A percentile compares a stretch with the other conserved stretches of the same genome.
Evolutionary conservation across 2,329 filamentous ascomycete genomes (phyloP).

Genomic region (Cladosporium cucumerinum): DNA sequence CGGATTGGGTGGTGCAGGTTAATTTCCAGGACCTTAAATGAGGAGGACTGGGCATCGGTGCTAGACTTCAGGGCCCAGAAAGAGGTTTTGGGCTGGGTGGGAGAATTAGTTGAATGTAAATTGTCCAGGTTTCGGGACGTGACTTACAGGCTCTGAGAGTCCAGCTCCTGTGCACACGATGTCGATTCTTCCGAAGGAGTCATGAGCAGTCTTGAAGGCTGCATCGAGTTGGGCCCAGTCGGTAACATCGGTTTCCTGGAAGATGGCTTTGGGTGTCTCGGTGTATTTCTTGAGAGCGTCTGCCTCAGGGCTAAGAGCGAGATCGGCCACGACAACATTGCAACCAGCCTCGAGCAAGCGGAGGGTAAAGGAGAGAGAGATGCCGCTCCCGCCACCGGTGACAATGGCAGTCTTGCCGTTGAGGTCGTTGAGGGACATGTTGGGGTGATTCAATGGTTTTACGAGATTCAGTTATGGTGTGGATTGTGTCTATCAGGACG

Average conservation of each 20-base stretch:
- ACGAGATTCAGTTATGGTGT: not conserved
- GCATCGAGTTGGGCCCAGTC: slow-evolving; percentile 47
- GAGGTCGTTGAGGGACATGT: slow-evolving; percentile 25
- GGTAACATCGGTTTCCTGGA: slow-evolving; percentile 43
- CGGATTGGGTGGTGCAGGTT: slow-evolving; percentile 45
- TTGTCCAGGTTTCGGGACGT: not conserved
- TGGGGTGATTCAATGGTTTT: not conserved
- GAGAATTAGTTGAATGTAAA: not conserved
- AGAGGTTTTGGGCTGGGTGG: slow-evolving; percentile 7
- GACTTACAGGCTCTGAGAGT: slow-evolving; percentile 39
- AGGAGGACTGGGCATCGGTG: slow-evolving; percentile 7
- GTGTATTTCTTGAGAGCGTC: slow-evolving; percentile 12
- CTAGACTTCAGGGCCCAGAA: slow-evolving; percentile 16
- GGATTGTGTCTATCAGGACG: not conserved
- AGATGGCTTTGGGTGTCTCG: slow-evolving; percentile 34
- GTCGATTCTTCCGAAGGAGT: slow-evolving; percentile 42
- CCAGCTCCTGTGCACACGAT: slow-evolving; percentile 44
- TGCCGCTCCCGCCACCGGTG: slow-evolving; percentile 40
- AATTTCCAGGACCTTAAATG: slow-evolving; percentile 38
- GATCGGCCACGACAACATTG: slow-evolving; percentile 44
- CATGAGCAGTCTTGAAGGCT: slow-evolving; percentile 45
- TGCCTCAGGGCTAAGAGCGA: slow-evolving; percentile 44
- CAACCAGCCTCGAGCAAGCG: slow-evolving; percentile 13
- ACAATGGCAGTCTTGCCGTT: slow-evolving; percentile 42
- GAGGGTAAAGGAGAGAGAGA: slow-evolving; percentile 4